A percentile compares a stretch with the other conserved stretches of the same genome.
These are phyloP conservation scores for Stagonosporopsis chrysanthemi DNA, from an alignment of 2,329 filamentous ascomycete genomes.

Conservation along the genomic window DNA sequence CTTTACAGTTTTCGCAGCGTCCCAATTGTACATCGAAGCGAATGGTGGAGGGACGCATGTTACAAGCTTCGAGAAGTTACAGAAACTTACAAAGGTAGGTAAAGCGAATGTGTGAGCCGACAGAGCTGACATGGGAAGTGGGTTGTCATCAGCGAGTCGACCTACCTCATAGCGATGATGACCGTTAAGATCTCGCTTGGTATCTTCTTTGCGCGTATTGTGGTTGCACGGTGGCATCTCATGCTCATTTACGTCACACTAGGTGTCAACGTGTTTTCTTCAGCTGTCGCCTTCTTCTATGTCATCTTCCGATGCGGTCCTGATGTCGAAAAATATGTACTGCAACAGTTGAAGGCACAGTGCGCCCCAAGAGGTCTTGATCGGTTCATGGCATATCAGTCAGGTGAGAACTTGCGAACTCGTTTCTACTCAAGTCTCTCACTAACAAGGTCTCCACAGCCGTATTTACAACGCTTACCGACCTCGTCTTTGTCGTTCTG, in stretches of 20 bases:
- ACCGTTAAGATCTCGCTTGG: conserved; percentile 55
- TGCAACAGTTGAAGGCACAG: conserved; percentile 44
- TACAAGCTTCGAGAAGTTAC: conserved; percentile 29
- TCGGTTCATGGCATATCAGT: conserved; percentile 59
- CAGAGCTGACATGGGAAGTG: conserved; percentile 35
- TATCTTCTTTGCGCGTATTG: conserved; percentile 55
- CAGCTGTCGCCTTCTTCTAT: conserved; percentile 57
- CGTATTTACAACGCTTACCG: conserved; percentile 40
- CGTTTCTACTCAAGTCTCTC: no score
- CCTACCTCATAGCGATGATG: conserved; percentile 52
- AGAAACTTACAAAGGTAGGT: conserved; percentile 40
- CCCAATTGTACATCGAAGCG: conserved; percentile 36
- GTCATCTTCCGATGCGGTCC: conserved; percentile 59
- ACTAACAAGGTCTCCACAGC: conserved; percentile 19
- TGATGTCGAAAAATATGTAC: conserved; percentile 36
- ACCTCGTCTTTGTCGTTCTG: conserved; percentile 41
- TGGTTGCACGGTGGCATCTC: conserved; percentile 52
- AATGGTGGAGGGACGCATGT: conserved; percentile 47
- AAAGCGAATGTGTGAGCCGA: no score
- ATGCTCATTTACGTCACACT: conserved; percentile 44
- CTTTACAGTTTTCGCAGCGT: conserved; percentile 43
- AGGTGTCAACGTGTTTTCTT: conserved; percentile 50
- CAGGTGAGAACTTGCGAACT: conserved; percentile 16
- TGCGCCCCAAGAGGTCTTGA: conserved; percentile 58
- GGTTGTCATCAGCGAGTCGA: conserved; percentile 45